Base-by-base conservation (phyloP, 192 early-diverging fungal genomes). In the Coemansia nantahalensis region DNA sequence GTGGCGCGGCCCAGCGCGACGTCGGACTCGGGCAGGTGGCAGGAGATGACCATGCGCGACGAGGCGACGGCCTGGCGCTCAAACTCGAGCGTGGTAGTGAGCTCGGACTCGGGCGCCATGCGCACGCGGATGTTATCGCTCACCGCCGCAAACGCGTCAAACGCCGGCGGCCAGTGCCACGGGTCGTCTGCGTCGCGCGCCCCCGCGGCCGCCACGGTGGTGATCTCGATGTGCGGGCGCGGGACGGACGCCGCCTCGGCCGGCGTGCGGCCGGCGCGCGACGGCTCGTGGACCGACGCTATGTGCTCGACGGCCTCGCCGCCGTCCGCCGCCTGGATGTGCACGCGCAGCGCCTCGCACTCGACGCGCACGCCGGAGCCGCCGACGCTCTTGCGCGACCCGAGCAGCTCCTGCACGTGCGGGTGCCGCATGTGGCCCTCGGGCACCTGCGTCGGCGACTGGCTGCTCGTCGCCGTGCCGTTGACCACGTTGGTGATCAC, bases 401-500 rank as follows among this genome's bases (percentile, higher is more conserved):
- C 74, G 8, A 77, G 50, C 19, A 77, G 59, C 54, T 77, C 74
- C 39, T 77, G 66, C 34, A 77, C 70, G 31, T 70, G 74, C 11
- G 74, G 74, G 35, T 65, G 62, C 12, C 74, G 61, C 63, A 70
- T 64, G 19, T 77, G 74, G 21, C 67, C 74, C 13, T 65, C 65
- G 5, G 74, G 74, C 14, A 70, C 54, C 14, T 37, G 41, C 39
- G 62, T 50, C 11, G 55, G 54, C 17, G 62, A 52, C 52, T 65
- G 57, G 48, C 57, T 77, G 62, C 74, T 77, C 16, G 62, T 60
- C 8, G 74, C 66, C 8, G 67, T 64, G 58, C 74, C 74, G 19
- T 65, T 77, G 39, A 77, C 67, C 9, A 77, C 55, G 32, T 77
- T 77, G 30, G 74, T 70, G 26, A 77, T 65, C n/a, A 75, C 72